phyloP scores from a whole-genome alignment of 805 yeast genomes.

The Brettanomyces bruxellensis region DNA sequence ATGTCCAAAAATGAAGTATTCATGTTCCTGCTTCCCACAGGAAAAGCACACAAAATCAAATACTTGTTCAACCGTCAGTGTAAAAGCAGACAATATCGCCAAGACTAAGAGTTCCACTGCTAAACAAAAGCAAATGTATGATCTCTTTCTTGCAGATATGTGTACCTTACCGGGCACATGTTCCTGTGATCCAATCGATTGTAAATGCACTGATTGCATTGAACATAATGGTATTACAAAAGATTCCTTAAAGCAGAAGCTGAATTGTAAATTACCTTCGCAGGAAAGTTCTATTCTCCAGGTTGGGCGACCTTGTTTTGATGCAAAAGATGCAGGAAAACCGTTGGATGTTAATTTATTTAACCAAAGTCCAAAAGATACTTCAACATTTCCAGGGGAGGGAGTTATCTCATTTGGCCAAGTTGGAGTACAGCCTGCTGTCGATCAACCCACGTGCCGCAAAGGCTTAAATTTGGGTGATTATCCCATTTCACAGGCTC shows the following conservation, averaged over 20 bases:
- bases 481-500: too few species aligned
- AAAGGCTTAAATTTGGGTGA: too few species aligned
- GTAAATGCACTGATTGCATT: slow-evolving; percentile 24
- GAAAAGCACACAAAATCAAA: neutral
- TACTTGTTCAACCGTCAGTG: too few species aligned
- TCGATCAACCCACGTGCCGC: too few species aligned
- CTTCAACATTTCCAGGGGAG: neutral
- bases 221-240: slow-evolving; percentile 16
- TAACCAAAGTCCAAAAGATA: neutral
- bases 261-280: too few species aligned
- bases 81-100: too few species aligned
- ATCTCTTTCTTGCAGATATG: slow-evolving; percentile 23
- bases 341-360: too few species aligned
- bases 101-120: too few species aligned
- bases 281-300: too few species aligned
- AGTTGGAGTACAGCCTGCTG: slow-evolving; percentile 14
- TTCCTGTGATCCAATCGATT: slow-evolving; percentile 22
- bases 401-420: slow-evolving; percentile 14
- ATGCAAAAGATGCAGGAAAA: neutral
- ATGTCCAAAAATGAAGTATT: neutral
- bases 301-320: too few species aligned
- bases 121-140: slow-evolving; percentile 12
- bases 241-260: neutral
- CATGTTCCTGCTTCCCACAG: neutral
- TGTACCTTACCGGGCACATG: slow-evolving; percentile 29